Evolutionary conservation across 306 rosid species (phyloP).

Genomic region (Neltuma alba): DNA sequence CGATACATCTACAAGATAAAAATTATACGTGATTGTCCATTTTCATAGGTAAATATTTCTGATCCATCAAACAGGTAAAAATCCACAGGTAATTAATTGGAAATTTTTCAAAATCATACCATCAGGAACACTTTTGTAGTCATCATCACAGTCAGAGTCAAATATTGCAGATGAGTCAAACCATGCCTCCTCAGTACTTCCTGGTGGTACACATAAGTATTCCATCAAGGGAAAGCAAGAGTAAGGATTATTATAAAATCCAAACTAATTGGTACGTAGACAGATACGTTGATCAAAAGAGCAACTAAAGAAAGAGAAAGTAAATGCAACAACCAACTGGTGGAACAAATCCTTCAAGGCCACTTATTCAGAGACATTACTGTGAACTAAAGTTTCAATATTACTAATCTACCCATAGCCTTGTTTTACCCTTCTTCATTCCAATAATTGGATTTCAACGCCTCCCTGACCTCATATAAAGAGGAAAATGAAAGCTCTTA

Average conservation of each 20-base stretch:
- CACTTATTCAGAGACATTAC: neutral
- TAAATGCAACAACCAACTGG: neutral
- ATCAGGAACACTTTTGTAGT: slow-evolving; percentile 82
- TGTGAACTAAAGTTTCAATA: slow-evolving; percentile 15
- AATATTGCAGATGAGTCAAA: slow-evolving; percentile 71
- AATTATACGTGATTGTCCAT: neutral
- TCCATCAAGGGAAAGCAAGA: neutral
- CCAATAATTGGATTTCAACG: neutral
- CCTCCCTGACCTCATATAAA: slow-evolving; percentile 1
- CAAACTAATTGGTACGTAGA: neutral
- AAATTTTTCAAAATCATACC: slow-evolving; percentile 50
- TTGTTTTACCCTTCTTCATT: neutral
- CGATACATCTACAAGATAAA: neutral
- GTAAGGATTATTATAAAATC: neutral
- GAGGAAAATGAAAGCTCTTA: slow-evolving; percentile 7
- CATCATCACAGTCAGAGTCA: slow-evolving; percentile 95
- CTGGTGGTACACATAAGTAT: slow-evolving; percentile 40
- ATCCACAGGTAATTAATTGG: neutral
- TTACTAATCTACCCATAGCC: slow-evolving; percentile 10
- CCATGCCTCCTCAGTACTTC: slow-evolving; percentile 75
- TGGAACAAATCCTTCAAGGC: slow-evolving; percentile 13
- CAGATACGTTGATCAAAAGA: neutral
- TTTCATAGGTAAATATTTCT: too few species aligned
- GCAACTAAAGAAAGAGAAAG: neutral
- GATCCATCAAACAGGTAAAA: slow-evolving; percentile 7